These are phyloP conservation scores for Sporothrix phasma DNA, from an alignment of 2,329 filamentous ascomycete species.

Conservation along the genomic window DNA sequence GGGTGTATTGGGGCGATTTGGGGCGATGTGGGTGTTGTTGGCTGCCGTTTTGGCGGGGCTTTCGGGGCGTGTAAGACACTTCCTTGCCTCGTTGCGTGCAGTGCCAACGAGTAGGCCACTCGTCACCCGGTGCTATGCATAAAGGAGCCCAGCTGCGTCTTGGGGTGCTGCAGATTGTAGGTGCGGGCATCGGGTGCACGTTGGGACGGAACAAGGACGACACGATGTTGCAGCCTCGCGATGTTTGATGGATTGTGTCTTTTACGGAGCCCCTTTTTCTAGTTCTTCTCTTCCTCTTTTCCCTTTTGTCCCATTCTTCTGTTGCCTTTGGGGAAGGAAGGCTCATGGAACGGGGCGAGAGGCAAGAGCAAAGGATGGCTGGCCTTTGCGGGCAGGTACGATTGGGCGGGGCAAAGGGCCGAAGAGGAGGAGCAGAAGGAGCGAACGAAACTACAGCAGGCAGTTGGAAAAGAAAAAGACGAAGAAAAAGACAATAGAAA, in stretches of 20 bases:
- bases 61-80: constrained; percentile 13
- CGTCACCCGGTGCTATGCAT: constrained; percentile 6
- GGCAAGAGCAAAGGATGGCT: background rate
- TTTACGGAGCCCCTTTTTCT: no score
- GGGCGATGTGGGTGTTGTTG: background rate
- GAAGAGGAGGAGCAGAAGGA: constrained; percentile 1
- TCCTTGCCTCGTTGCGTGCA: constrained; percentile 3
- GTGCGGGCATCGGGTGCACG: constrained; percentile 3
- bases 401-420: constrained; percentile 13
- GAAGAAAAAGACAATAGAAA: no score
- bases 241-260: background rate
- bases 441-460: background rate
- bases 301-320: background rate
- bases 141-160: background rate
- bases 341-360: background rate
- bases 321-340: background rate
- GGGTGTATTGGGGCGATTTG: constrained; percentile 1
- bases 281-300: no score
- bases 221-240: background rate
- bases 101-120: background rate
- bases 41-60: constrained; percentile 10
- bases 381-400: background rate
- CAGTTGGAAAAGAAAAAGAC: no score
- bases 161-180: constrained; percentile 6
- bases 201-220: background rate